A percentile compares a stretch with the other conserved stretches of the same genome.
Evolutionary conservation across 495 filamentous ascomycete species (phyloP).

Genomic region (Aspergillus funiculosus): DNA sequence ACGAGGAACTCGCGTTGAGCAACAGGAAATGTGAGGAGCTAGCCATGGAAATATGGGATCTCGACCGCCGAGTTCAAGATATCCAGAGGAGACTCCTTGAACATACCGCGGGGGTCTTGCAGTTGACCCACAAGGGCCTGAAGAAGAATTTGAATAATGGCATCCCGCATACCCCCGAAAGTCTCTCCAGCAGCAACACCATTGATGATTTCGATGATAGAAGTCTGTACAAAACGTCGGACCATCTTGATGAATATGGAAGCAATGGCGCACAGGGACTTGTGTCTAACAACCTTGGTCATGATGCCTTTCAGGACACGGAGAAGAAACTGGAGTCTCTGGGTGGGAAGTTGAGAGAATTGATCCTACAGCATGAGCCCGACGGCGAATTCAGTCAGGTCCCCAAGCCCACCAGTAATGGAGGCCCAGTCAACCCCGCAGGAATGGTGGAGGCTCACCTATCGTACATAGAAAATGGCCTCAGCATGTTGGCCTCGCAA

Average conservation of each 20-base stretch:
- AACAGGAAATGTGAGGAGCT: conserved; percentile 81
- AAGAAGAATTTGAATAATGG: conserved; percentile 42
- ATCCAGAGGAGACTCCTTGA: conserved; percentile 69
- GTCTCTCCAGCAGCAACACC: conserved; percentile 51
- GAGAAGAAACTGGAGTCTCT: conserved; percentile 67
- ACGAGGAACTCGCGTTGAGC: conserved; percentile 68
- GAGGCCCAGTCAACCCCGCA: conserved; percentile 21
- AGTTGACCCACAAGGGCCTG: conserved; percentile 71
- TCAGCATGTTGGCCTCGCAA: conserved; percentile 31
- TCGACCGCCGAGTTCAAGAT: conserved; percentile 67
- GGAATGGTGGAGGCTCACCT: conserved; percentile 42
- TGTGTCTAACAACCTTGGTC: conserved; percentile 17
- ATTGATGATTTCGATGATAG: conserved; percentile 69
- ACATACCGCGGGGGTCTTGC: conserved; percentile 86
- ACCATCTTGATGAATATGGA: conserved; percentile 55
- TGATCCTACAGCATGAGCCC: conserved; percentile 58
- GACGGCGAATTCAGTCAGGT: conserved; percentile 30
- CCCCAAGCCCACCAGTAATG: conserved; percentile 26
- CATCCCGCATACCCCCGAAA: conserved; percentile 63
- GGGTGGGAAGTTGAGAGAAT: conserved; percentile 61
- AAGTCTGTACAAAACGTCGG: conserved; percentile 67
- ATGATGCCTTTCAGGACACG: conserved; percentile 49
- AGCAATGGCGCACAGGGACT: conserved; percentile 23
- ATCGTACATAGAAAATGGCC: conserved; percentile 45
- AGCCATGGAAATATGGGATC: conserved; percentile 66